phyloP scores from a whole-genome alignment of 345 rosid species.

The Linum usitatissimum region DNA sequence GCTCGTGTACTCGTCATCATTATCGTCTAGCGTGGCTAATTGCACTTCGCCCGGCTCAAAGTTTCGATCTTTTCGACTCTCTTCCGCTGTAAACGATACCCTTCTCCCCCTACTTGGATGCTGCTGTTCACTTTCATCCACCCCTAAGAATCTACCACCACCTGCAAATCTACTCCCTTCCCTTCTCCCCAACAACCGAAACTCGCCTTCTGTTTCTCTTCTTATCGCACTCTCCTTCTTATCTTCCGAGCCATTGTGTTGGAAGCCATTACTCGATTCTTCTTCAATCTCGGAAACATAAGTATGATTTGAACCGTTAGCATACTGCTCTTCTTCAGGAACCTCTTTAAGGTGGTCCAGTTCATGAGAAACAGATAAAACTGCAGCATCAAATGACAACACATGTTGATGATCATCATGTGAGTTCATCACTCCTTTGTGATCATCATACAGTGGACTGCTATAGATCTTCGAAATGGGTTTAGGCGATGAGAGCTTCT shows the following conservation, averaged over 20 bases:
- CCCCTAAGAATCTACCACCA: constrained; percentile 60
- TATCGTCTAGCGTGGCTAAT: constrained; percentile 51
- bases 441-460: constrained; percentile 53
- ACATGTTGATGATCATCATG: constrained; percentile 40
- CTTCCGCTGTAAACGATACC: constrained; percentile 86
- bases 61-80: constrained; percentile 34
- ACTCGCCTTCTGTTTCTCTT: constrained; percentile 99
- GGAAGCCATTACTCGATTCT: constrained; percentile 53
- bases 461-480: constrained; percentile 49
- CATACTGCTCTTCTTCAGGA: constrained; percentile 38
- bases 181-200: constrained; percentile 82
- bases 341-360: constrained; percentile 41
- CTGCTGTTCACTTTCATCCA: constrained; percentile 67
- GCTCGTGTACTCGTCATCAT: constrained; percentile 60
- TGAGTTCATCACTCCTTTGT: constrained; percentile 30
- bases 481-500: constrained; percentile 42
- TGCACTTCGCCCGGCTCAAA: constrained; percentile 62
- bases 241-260: constrained; percentile 36
- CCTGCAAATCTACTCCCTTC: constrained; percentile 59
- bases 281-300: constrained; percentile 61
- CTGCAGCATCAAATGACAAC: constrained; percentile 91
- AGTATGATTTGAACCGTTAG: constrained; percentile 14
- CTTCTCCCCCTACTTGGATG: constrained; percentile 75
- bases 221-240: constrained; percentile 91
- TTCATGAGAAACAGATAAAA: constrained; percentile 80